Conservation (phyloP, 306 rosid species). For the Senna tora region DNA sequence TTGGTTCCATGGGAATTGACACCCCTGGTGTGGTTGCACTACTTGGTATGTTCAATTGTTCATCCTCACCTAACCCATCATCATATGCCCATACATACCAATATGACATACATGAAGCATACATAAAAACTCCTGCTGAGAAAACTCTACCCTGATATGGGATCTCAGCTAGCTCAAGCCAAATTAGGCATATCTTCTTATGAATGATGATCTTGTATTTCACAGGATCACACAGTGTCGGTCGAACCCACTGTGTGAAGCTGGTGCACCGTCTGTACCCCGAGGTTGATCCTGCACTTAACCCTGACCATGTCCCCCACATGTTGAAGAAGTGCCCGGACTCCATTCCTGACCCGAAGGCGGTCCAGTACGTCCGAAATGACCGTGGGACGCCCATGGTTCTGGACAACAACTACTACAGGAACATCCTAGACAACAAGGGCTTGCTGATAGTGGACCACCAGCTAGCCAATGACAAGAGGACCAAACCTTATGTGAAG, state of each 20-base stretch:
- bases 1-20: conserved; percentile 77
- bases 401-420: conserved; percentile 91
- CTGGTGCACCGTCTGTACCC: conserved; percentile 95
- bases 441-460: conserved; percentile 81
- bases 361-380: conserved; percentile 90
- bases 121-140: too few relatives aligned
- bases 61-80: background rate
- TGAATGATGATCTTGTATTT: conserved; percentile 21
- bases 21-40: conserved; percentile 89
- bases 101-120: background rate
- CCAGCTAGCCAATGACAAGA: conserved; percentile 77
- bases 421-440: conserved; percentile 92
- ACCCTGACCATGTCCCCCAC: conserved; percentile 81
- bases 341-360: conserved; percentile 89
- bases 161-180: too few relatives aligned
- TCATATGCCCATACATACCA: background rate
- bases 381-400: conserved; percentile 96
- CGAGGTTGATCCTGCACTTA: conserved; percentile 76
- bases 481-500: conserved; percentile 90
- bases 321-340: conserved; percentile 96
- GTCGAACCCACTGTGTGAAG: conserved; percentile 92
- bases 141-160: too few relatives aligned
- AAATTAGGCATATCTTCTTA: too few relatives aligned
- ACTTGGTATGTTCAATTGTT: conserved; percentile 53
- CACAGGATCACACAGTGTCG: conserved; percentile 94